Evolutionary conservation across 129 eudicot genomes (phyloP), one percentile per base, ranked within the genome.

Genomic region (Heracleum sosnowskyi): DNA sequence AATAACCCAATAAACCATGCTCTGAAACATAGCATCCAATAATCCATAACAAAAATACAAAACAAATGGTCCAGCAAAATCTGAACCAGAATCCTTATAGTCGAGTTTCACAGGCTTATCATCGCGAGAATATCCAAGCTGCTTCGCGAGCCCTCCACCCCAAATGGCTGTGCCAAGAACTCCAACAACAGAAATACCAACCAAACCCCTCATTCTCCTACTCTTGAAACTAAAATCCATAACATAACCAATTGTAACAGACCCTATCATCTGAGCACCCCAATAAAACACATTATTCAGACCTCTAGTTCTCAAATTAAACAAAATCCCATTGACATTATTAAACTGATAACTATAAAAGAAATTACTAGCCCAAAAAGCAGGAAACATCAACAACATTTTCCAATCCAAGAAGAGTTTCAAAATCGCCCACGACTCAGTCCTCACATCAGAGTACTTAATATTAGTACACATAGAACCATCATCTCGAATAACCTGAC

Each of bases 191-290:
- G 82, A 70, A 40, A 95, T 79, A 7, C 99, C 99, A 1, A 84
- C 79, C 49, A 95, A 71, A 17, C 99, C 99, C 72, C 99, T 86
- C 29, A 69, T 62, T 84, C 84, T 91, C 84, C 98, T 76, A 69
- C 98, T 91, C 83, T 88, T 87, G 26, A 89, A 93, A 29, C 97
- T 93, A 36, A 88, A 93, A 83, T 93, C 98, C 98, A 93, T 86
- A 11, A 93, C 71, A 60, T 88, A 79, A 20, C 98, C 98, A 11
- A 93, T 84, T 79, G 84, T 64, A 26, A 89, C 87, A 12, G 99
- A 95, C 11, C 99, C 99, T 24, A 95, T 64, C 97, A 95, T 95
- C 78, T 95, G 99, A 1, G 99, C 97, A 28, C 96, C 99, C 99
- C 99, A 95, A 47, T 95, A 95, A 28, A 95, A 92, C 73, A 95